Percentiles rank a stretch among this genome's conserved stretches.
Conservation (phyloP, 768 basidiomycete species). For the Trametes cingulata region DNA sequence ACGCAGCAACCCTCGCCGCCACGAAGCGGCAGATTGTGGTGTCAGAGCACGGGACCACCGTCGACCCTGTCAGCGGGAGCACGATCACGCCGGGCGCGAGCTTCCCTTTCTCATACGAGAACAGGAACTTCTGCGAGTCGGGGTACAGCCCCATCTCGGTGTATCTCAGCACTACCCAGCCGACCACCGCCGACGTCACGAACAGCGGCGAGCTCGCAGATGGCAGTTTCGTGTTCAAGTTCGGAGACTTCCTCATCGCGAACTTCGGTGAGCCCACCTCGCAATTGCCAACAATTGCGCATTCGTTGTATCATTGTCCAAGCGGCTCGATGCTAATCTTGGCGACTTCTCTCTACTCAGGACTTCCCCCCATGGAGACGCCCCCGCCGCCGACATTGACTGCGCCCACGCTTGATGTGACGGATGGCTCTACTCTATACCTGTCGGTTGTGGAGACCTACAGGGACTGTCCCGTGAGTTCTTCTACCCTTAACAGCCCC, state of each 20-base stretch:
- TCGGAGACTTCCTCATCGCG: conserved; percentile 23
- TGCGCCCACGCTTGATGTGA: conserved; percentile 9
- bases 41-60: conserved; percentile 17
- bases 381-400: conserved; percentile 19
- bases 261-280: conserved; percentile 21
- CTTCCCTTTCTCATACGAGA: conserved; percentile 22
- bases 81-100: conserved; percentile 11
- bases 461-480: conserved; percentile 23
- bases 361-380: conserved; percentile 19
- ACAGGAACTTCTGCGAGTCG: conserved; percentile 22
- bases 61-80: conserved; percentile 6
- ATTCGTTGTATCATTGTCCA: too few relatives aligned
- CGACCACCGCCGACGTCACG: conserved; percentile 13
- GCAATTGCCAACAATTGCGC: background rate
- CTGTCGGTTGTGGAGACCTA: conserved; percentile 24
- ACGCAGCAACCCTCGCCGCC: conserved; percentile 5
- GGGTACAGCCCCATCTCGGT: conserved; percentile 24
- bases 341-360: background rate
- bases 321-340: too few relatives aligned
- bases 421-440: conserved; percentile 17
- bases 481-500: background rate
- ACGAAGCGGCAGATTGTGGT: conserved; percentile 17
- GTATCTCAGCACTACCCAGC: conserved; percentile 15
- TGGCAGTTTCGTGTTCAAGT: conserved; percentile 21
- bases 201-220: conserved; percentile 14